These are phyloP conservation scores for Thalassiosira allenii DNA, from an alignment of 352 stramenopile species.

Conservation along the genomic window DNA sequence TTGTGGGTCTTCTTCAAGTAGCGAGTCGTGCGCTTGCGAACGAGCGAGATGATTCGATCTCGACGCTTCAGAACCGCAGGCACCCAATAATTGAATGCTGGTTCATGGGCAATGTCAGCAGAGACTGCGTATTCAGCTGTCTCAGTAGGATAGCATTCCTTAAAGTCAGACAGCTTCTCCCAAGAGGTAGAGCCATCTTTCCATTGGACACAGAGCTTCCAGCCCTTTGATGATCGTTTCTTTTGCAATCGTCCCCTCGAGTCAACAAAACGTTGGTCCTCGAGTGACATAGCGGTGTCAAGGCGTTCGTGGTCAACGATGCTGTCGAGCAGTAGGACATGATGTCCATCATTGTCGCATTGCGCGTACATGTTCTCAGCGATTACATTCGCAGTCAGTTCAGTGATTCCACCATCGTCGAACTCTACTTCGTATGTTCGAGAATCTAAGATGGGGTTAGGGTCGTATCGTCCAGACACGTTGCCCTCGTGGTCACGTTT, in stretches of 20 bases:
- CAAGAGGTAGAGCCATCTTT: neutral
- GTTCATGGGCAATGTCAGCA: neutral
- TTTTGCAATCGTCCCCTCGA: slow-evolving; percentile 3
- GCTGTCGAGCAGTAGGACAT: neutral
- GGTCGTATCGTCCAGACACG: slow-evolving; percentile 13
- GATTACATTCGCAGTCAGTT: slow-evolving; percentile 45
- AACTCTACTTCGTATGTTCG: slow-evolving; percentile 48
- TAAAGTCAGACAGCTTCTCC: neutral
- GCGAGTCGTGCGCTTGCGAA: slow-evolving; percentile 36
- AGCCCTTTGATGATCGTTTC: neutral
- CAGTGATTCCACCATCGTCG: slow-evolving; percentile 34
- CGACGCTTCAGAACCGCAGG: slow-evolving; percentile 38
- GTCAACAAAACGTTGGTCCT: slow-evolving; percentile 15
- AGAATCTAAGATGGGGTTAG: slow-evolving; percentile 52
- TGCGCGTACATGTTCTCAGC: slow-evolving; percentile 36
- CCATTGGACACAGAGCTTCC: slow-evolving; percentile 5
- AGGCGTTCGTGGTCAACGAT: slow-evolving; percentile 34
- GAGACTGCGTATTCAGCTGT: neutral
- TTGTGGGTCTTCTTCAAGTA: slow-evolving; percentile 52
- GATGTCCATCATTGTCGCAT: slow-evolving; percentile 14
- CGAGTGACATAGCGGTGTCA: slow-evolving; percentile 21
- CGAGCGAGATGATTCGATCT: slow-evolving; percentile 41
- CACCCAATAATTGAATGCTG: slow-evolving; percentile 17
- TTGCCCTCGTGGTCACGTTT: slow-evolving; percentile 19
- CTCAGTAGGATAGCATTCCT: slow-evolving; percentile 4